Percentiles rank a stretch among this genome's conserved stretches.
These are phyloP conservation scores for Helminthosporium solani DNA, from an alignment of 2,329 filamentous ascomycete species.

Conservation along the genomic window DNA sequence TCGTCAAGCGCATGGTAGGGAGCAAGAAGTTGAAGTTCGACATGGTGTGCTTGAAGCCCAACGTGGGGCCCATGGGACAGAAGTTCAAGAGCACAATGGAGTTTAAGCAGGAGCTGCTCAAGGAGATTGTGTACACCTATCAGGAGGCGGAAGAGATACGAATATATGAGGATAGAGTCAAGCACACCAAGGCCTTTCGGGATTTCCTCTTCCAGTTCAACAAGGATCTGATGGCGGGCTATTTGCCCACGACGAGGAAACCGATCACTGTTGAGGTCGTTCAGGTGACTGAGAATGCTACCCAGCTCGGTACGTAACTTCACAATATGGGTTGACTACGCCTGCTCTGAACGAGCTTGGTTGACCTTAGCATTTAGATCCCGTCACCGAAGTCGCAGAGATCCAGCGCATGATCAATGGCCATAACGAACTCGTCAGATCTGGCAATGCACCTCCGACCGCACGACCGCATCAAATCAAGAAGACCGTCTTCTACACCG, in stretches of 20 bases:
- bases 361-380: conserved; percentile 49
- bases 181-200: conserved; percentile 74
- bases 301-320: conserved; percentile 52
- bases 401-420: conserved; percentile 86
- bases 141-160: conserved; percentile 76
- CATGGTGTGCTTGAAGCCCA: conserved; percentile 83
- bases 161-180: conserved; percentile 64
- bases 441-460: conserved; percentile 46
- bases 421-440: conserved; percentile 68
- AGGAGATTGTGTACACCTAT: conserved; percentile 83
- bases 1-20: conserved; percentile 77
- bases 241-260: conserved; percentile 54
- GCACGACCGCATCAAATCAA: conserved; percentile 67
- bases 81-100: conserved; percentile 79
- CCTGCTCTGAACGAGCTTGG: neutral
- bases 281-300: conserved; percentile 76
- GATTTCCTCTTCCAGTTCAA: conserved; percentile 83
- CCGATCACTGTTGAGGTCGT: conserved; percentile 78
- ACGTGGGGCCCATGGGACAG: conserved; percentile 76
- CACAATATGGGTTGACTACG: neutral
- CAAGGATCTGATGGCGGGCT: conserved; percentile 50
- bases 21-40: conserved; percentile 84
- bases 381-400: conserved; percentile 75
- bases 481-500: conserved; percentile 87
- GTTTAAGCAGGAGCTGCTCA: conserved; percentile 87